Conservation (phyloP, 108 stramenopile genomes). For the Cyclotella choctawhatcheeana region DNA sequence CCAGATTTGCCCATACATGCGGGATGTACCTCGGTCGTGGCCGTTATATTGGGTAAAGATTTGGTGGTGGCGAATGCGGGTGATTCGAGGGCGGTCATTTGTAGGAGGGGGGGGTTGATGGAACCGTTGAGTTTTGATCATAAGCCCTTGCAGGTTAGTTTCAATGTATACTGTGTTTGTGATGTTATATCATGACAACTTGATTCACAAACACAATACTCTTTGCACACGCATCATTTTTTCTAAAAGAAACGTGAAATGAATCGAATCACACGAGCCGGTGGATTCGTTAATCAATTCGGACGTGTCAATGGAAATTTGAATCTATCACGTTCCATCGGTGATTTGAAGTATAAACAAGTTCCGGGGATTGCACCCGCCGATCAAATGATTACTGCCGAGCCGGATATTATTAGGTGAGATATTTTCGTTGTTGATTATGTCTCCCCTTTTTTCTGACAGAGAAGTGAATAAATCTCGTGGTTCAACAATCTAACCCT, state of each 20-base stretch:
- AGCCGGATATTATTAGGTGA: slow-evolving; percentile 89
- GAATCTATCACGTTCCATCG: slow-evolving; percentile 94
- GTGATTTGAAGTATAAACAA: slow-evolving; percentile 97
- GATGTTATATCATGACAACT: not conserved
- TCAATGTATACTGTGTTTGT: slow-evolving; percentile 6
- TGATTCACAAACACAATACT: not conserved
- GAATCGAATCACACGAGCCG: slow-evolving; percentile 81
- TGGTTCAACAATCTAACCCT: no score
- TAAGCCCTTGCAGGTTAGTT: slow-evolving; percentile 72
- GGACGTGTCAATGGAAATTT: slow-evolving; percentile 97
- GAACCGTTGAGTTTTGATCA: slow-evolving; percentile 89
- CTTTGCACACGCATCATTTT: not conserved
- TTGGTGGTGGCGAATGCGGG: slow-evolving; percentile 94
- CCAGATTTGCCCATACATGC: slow-evolving; percentile 95
- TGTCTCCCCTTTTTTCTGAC: no score
- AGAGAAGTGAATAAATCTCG: no score
- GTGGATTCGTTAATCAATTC: slow-evolving; percentile 94
- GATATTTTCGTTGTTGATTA: slow-evolving; percentile 3
- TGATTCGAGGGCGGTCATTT: slow-evolving; percentile 90
- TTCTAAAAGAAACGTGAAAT: slow-evolving; percentile 68
- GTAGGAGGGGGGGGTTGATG: slow-evolving; percentile 68
- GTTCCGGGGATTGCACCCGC: slow-evolving; percentile 71
- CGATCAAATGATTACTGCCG: slow-evolving; percentile 91
- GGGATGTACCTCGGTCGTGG: slow-evolving; percentile 94
- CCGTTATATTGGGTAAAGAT: slow-evolving; percentile 77